These are phyloP conservation scores for Silene vulgaris DNA, from an alignment of 179 eudicot genomes.

Conservation along the genomic window DNA sequence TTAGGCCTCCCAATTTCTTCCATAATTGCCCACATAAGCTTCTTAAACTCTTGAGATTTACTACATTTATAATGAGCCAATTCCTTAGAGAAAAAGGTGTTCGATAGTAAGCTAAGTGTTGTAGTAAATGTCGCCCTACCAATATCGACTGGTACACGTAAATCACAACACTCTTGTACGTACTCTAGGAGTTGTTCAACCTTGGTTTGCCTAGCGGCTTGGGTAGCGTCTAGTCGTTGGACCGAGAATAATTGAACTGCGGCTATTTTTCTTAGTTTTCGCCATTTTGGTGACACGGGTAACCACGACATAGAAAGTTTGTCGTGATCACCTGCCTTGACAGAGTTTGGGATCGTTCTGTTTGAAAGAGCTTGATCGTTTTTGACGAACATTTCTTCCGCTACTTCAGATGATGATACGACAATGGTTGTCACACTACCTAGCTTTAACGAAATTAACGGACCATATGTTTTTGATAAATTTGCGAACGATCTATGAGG, in stretches of 20 bases:
- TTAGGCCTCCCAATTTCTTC: conserved; percentile 33
- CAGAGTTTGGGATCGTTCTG: conserved; percentile 27
- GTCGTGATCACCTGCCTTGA: conserved; percentile 27
- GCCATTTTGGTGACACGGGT: conserved; percentile 29
- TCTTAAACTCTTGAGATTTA: conserved; percentile 28
- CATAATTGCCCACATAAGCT: conserved; percentile 30
- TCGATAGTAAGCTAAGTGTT: conserved; percentile 29
- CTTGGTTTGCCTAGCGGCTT: conserved; percentile 26
- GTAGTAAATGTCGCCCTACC: conserved; percentile 32
- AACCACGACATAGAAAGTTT: conserved; percentile 30
- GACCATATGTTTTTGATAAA: conserved; percentile 26
- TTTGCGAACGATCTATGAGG: conserved; percentile 30
- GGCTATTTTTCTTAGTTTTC: conserved; percentile 25
- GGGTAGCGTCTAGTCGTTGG: conserved; percentile 27
- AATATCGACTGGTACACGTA: conserved; percentile 23
- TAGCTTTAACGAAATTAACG: conserved; percentile 19
- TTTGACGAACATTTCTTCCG: conserved; percentile 31
- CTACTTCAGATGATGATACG: conserved; percentile 23
- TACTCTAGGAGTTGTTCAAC: conserved; percentile 28
- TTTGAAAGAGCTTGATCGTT: conserved; percentile 24
- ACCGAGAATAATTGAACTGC: conserved; percentile 25
- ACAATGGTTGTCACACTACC: conserved; percentile 33
- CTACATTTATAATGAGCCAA: conserved; percentile 25
- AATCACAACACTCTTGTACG: conserved; percentile 26
- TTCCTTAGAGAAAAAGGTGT: conserved; percentile 28